These are phyloP conservation scores for Peronospora belbahrii DNA, from an alignment of 352 stramenopile genomes.

Conservation along the genomic window DNA sequence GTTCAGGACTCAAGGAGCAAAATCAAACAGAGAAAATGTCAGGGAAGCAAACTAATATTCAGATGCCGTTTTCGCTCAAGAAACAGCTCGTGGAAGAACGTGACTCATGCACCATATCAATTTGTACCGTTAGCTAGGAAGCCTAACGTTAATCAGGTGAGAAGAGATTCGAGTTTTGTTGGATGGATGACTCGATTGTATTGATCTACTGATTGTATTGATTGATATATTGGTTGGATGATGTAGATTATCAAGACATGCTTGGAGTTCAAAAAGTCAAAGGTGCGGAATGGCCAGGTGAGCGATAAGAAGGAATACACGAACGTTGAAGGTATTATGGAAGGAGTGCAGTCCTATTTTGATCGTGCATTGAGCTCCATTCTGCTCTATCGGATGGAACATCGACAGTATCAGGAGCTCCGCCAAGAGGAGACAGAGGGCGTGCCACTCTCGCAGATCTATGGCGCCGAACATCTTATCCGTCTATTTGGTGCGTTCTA, in stretches of 20 bases:
- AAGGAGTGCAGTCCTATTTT: slow-evolving; percentile 86
- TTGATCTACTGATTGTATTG: too few species aligned
- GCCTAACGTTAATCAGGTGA: slow-evolving; percentile 39
- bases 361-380: slow-evolving; percentile 84
- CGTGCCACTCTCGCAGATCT: slow-evolving; percentile 81
- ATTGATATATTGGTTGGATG: slow-evolving; percentile 1
- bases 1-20: slow-evolving; percentile 16
- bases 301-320: slow-evolving; percentile 71
- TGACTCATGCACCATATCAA: slow-evolving; percentile 67
- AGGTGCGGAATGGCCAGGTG: slow-evolving; percentile 43
- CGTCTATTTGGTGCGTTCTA: slow-evolving; percentile 78
- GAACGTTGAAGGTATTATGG: slow-evolving; percentile 77
- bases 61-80: slow-evolving; percentile 89
- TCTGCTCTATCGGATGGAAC: slow-evolving; percentile 88
- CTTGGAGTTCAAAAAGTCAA: slow-evolving; percentile 65
- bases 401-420: slow-evolving; percentile 82
- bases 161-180: too few species aligned
- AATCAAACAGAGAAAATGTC: not conserved
- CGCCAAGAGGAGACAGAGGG: slow-evolving; percentile 42
- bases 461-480: slow-evolving; percentile 88
- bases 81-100: slow-evolving; percentile 87
- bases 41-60: slow-evolving; percentile 51
- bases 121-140: slow-evolving; percentile 80
- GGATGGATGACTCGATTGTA: too few species aligned
- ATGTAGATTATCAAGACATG: slow-evolving; percentile 69